Conservation (phyloP, 495 filamentous ascomycete species). For the Parathielavia hyrcaniae region DNA sequence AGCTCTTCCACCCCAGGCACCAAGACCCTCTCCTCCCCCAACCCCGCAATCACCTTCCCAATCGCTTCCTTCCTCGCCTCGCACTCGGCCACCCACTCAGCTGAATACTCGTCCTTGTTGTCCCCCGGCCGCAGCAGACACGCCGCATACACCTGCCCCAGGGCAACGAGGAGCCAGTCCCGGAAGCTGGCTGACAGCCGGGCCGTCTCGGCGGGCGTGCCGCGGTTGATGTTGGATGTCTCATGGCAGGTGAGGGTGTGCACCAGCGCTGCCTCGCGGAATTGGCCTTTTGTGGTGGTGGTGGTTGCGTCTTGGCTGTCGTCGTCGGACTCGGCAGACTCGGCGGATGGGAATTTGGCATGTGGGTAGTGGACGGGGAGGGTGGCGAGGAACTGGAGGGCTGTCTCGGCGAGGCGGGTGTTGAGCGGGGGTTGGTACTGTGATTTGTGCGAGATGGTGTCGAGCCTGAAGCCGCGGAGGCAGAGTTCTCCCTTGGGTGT, state of each 20-base stretch:
- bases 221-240: background rate
- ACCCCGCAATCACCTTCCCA: background rate
- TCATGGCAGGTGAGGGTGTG: conserved; percentile 13
- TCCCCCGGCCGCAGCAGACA: conserved; percentile 2
- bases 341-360: background rate
- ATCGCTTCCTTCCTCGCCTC: background rate
- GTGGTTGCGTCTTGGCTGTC: background rate
- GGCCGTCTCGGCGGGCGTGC: background rate
- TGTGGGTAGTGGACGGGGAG: conserved; percentile 4
- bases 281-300: background rate
- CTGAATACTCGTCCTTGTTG: background rate
- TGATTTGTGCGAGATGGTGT: conserved; percentile 6
- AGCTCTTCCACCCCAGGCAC: conserved; percentile 9
- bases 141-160: conserved; percentile 8
- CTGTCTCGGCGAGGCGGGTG: conserved; percentile 1
- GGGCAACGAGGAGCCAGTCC: conserved; percentile 4
- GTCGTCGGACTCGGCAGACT: background rate
- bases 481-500: background rate
- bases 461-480: conserved; percentile 10
- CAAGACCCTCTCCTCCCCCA: background rate
- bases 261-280: conserved; percentile 10
- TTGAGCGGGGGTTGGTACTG: background rate
- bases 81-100: background rate
- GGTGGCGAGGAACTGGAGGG: conserved; percentile 5
- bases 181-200: background rate